Percentiles rank a stretch among this genome's conserved stretches.
Evolutionary conservation across 352 stramenopile genomes (phyloP).

Genomic region (Phytophthora sp.): DNA sequence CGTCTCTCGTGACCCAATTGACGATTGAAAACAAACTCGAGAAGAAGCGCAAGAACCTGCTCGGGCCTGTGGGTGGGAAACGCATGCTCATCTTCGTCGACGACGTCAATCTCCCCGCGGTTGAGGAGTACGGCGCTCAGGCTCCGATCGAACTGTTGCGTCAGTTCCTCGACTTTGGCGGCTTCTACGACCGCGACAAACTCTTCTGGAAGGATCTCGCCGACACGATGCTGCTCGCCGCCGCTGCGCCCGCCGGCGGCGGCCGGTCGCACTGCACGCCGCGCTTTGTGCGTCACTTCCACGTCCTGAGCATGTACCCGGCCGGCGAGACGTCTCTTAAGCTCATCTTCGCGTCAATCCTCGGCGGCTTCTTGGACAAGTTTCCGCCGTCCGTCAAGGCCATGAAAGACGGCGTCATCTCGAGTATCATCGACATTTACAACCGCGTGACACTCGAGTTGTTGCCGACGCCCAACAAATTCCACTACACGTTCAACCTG

Average conservation of each 20-base stretch:
- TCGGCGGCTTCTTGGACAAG: conserved; percentile 92
- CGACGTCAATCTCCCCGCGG: conserved; percentile 94
- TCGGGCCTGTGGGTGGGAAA: conserved; percentile 89
- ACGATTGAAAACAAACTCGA: conserved; percentile 94
- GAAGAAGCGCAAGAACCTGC: conserved; percentile 95
- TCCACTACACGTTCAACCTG: conserved; percentile 96
- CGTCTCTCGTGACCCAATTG: conserved; percentile 86
- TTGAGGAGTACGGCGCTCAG: conserved; percentile 95
- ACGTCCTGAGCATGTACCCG: conserved; percentile 95
- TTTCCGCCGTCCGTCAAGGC: conserved; percentile 88
- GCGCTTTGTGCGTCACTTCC: conserved; percentile 95
- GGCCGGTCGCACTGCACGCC: conserved; percentile 89
- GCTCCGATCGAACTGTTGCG: conserved; percentile 93
- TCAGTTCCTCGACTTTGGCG: conserved; percentile 95
- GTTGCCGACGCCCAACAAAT: conserved; percentile 93
- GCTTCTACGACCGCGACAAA: conserved; percentile 97
- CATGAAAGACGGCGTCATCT: conserved; percentile 84
- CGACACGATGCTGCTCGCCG: conserved; percentile 92
- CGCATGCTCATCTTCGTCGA: conserved; percentile 95
- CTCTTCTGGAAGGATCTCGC: conserved; percentile 97
- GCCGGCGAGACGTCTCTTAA: conserved; percentile 88
- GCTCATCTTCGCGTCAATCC: conserved; percentile 94
- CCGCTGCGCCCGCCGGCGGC: conserved; percentile 91
- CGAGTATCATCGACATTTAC: conserved; percentile 94
- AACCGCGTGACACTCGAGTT: conserved; percentile 92